phyloP scores from a whole-genome alignment of 2,329 filamentous ascomycete species.

The Fonsecaea monophora region DNA sequence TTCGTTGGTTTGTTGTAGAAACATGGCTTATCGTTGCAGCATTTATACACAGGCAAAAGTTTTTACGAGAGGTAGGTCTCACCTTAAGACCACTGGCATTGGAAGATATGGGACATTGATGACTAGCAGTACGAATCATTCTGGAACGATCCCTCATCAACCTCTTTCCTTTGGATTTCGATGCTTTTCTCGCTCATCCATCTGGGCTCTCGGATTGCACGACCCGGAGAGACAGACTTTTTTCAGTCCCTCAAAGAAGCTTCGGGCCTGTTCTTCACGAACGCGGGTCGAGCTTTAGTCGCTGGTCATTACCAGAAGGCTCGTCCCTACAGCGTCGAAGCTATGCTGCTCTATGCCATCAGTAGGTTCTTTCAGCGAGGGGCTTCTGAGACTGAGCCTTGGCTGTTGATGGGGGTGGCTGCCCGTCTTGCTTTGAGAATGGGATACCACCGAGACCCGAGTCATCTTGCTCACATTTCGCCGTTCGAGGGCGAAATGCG shows the following conservation, averaged over 20 bases:
- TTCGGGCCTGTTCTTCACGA: conserved; percentile 42
- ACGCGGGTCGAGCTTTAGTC: conserved; percentile 60
- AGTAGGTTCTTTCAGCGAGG: conserved; percentile 10
- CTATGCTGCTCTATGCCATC: conserved; percentile 16
- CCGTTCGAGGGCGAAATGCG: conserved; percentile 49
- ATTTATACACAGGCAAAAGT: conserved; percentile 22
- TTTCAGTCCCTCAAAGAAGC: not conserved
- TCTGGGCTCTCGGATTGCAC: conserved; percentile 57
- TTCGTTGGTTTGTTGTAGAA: no score
- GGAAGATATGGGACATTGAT: not conserved
- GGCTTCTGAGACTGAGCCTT: conserved; percentile 13
- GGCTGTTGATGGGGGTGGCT: conserved; percentile 22
- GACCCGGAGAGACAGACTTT: conserved; percentile 27
- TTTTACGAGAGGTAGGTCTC: conserved; percentile 13
- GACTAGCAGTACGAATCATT: conserved; percentile 57
- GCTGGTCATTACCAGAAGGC: conserved; percentile 62
- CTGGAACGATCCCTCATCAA: conserved; percentile 57
- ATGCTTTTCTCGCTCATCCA: conserved; percentile 62
- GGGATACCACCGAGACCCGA: conserved; percentile 54
- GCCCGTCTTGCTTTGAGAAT: conserved; percentile 43
- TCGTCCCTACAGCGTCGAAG: conserved; percentile 42
- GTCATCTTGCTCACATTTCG: conserved; percentile 46
- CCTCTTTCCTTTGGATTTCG: conserved; percentile 59
- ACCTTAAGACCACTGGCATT: not conserved
- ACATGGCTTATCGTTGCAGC: conserved; percentile 39